Conservation (phyloP, 176 grass and related monocot genomes). For the Guadua angustifolia region DNA sequence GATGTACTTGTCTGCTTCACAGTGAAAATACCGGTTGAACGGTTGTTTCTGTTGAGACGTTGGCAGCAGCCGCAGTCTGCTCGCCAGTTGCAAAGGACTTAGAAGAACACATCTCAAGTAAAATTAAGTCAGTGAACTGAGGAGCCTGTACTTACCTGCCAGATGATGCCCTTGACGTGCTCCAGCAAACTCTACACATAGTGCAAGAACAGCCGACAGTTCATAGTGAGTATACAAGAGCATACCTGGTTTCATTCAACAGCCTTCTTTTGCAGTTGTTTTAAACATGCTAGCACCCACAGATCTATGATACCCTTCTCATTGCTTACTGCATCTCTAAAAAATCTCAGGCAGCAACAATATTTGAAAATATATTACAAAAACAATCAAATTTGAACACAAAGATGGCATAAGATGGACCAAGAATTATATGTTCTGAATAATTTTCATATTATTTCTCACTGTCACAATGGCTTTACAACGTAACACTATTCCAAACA, state of each 20-base stretch:
- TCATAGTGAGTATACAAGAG: background rate
- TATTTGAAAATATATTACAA: background rate
- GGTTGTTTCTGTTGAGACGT: background rate
- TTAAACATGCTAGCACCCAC: background rate
- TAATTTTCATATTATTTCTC: background rate
- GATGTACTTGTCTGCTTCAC: background rate
- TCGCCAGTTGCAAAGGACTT: background rate
- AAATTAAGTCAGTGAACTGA: background rate
- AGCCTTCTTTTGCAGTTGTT: background rate
- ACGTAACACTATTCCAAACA: background rate
- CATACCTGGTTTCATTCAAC: background rate
- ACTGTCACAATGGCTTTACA: constrained; percentile 25
- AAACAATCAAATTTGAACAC: constrained; percentile 12
- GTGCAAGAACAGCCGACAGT: background rate
- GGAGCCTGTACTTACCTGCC: background rate
- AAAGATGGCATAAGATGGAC: background rate
- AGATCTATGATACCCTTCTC: background rate
- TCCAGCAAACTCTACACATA: background rate
- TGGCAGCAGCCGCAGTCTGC: background rate
- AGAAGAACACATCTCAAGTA: constrained; percentile 9
- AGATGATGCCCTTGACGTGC: background rate
- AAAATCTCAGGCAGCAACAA: constrained; percentile 10
- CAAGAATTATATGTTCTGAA: constrained; percentile 12
- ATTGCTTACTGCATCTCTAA: background rate
- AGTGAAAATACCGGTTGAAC: background rate